Base-by-base conservation (phyloP, 352 stramenopile species). In the Pythium brassicae region DNA sequence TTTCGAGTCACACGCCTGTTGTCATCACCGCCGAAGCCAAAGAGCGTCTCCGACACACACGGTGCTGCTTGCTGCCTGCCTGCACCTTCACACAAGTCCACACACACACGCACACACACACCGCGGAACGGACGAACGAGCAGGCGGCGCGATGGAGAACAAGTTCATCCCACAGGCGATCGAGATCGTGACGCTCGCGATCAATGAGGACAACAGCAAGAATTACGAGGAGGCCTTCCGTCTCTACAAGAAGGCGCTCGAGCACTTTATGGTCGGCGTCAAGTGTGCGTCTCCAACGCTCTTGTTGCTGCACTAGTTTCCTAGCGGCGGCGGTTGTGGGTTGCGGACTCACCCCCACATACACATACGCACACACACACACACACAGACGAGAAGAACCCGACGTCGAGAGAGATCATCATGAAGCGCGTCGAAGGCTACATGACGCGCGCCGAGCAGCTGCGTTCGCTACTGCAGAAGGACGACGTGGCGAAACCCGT, bases 101-200 rank as follows among this genome's bases (percentile, higher is more conserved):
- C n/a, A n/a, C n/a, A n/a, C n/a, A n/a, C n/a, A n/a, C n/a, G n/a
- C n/a, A n/a, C n/a, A n/a, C n/a, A n/a, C n/a, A n/a, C n/a, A n/a
- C n/a, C 14, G 34, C 35, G 43, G n/a, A 19, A 34, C 29, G 22
- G 45, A 47, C 14, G 29, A 40, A n/a, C n/a, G 47, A 52, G 29
- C 26, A 9, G 14, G 11, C 15, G 20, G 25, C 19, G 35, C 52
- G 55, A 92, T 95, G 85, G 85, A 95, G 76, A 95, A 95, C 71
- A 92, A 87, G 72, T 93, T 95, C 66, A 95, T 95, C 55, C 85
- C 85, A 57, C 85, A 95, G 78, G 86, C 86, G 62, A 94, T 95
- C 57, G 84, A 94, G 56, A 92, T 95, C 68, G 86, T 95, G 40
- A 93, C 77, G 61, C 56, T 80, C 39, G 86, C 86, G 37, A 95